Evolutionary conservation across 768 basidiomycete genomes (phyloP).

Genomic region (Mycena haematopus): DNA sequence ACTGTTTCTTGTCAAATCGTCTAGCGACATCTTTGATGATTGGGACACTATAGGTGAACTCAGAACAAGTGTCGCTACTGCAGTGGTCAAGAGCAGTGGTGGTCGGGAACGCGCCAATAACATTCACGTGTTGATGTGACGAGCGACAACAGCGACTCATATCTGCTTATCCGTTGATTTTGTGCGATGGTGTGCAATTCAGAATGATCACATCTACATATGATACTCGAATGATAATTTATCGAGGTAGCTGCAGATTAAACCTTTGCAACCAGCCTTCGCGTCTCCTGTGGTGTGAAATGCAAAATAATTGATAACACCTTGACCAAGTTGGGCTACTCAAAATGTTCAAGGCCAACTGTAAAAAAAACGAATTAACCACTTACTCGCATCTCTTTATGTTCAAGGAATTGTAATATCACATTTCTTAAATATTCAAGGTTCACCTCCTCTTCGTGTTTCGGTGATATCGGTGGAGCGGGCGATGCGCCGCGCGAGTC

Average conservation of each 20-base stretch:
- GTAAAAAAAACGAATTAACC: neutral
- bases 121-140: too few relatives aligned
- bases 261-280: slow-evolving; percentile 88
- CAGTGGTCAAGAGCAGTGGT: too few relatives aligned
- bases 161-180: too few relatives aligned
- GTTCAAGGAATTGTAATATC: slow-evolving; percentile 95
- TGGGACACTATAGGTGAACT: too few relatives aligned
- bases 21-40: slow-evolving; percentile 61
- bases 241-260: slow-evolving; percentile 35
- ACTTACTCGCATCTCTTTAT: slow-evolving; percentile 96
- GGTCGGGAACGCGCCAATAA: too few relatives aligned
- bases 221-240: slow-evolving; percentile 3
- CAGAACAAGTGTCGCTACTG: too few relatives aligned
- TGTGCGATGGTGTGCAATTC: too few relatives aligned
- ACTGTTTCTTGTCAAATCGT: slow-evolving; percentile 73
- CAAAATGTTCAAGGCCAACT: slow-evolving; percentile 6
- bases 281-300: slow-evolving; percentile 95
- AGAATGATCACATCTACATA: too few relatives aligned
- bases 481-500: slow-evolving; percentile 47
- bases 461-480: slow-evolving; percentile 39
- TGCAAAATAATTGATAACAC: slow-evolving; percentile 91
- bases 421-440: slow-evolving; percentile 96
- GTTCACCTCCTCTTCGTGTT: slow-evolving; percentile 90
- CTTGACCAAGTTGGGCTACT: slow-evolving; percentile 84
- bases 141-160: too few relatives aligned